Evolutionary conservation across 2,329 filamentous ascomycete species (phyloP), one percentile per base, ranked within the genome.

Genomic region (Alternaria incomplexa): DNA sequence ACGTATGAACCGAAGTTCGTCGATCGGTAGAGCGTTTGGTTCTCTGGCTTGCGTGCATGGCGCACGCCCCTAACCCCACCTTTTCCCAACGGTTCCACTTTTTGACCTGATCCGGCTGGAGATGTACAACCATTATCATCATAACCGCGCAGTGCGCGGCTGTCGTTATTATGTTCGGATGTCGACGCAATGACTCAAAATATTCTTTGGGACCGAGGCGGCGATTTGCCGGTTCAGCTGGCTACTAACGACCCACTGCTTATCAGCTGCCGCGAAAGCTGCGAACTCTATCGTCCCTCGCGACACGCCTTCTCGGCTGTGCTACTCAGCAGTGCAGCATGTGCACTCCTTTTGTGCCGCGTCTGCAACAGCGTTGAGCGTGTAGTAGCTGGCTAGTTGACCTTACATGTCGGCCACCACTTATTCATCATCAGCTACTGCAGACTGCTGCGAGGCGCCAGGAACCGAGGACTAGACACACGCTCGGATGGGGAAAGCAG

Each of bases 401-500:
- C 43, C 32, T 32, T 30, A 28, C 51, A 26, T 51, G 43, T 62
- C 53, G 58, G 56, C 47, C 50, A 22, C 44, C 13, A 46, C 36
- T 67, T n/a, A 17, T 40, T 40, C 47, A 36, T 46, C 40, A 30
- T 46, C 53, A 47, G 23, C 56, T 56, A 43, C 47, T 57, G 58
- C 48, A 50, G 23, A 64, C 56, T 54, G 28, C 63, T 70, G 68
- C 67, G 66, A 51, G 61, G 62, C 51, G 64, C 57, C 71, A 73
- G 72, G 74, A 67, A 73, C 72, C 63, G 43, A 47, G 61, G 52
- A 63, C 65, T 58, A 66, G 66, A 57, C 56, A 63, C 56, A 66
- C 73, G 74, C 73, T 78, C 72, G 70, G 70, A 75, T 76, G 75
- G 74, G 72, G 74, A 73, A 75, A 60, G 63, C 73, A 74, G 73